Base-by-base conservation (phyloP, 768 basidiomycete genomes). In the Cantharellus anzutake region DNA sequence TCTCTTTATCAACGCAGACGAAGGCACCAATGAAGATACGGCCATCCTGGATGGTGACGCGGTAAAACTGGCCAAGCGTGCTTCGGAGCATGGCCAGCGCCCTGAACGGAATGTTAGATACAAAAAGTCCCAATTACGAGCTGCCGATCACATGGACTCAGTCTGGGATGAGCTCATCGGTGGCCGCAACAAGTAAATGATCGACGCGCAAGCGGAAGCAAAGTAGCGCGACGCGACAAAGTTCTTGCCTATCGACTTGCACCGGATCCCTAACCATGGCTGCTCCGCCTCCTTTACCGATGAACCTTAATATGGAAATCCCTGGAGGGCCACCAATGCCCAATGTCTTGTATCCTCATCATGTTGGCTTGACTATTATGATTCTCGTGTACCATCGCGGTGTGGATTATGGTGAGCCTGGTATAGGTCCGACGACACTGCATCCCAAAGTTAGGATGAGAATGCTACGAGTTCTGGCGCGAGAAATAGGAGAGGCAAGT, bases 1-100 rank as follows among this genome's bases (percentile, higher is more conserved):
- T 78, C 52, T 78, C 80, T 66, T 82, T 79, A 71, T 94, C 91
- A 29, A 86, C 87, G 64, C 89, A 90, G 50, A 83, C 81, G 68
- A 94, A 89, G 2, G 82, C 81, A 51, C 91, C 91, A 56, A 92
- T 69, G 66, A 93, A 91, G 60, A 86, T 71, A 44, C 91, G 82
- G 16, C 82, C 78, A 67, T 94, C 91, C 40, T 70, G 66, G 48
- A 82, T 78, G 14, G 78, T 74, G 55, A 93, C 72, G 53, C 86
- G 81, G 51, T 89, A 70, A 11, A 75, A 72, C 64, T 79, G 72
- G 35, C 76, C 75, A 39, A 90, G 73, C 40, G 87, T 74, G 2
- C 63, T 58, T 56, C 62, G 42, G 7, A 67, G 59, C 40, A 42
- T 50, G 44, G 62, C 63, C 5, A 65, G 42, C 5, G 63, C 59